Base-by-base conservation (phyloP, 768 basidiomycete species). In the Amanita fuliginea region DNA sequence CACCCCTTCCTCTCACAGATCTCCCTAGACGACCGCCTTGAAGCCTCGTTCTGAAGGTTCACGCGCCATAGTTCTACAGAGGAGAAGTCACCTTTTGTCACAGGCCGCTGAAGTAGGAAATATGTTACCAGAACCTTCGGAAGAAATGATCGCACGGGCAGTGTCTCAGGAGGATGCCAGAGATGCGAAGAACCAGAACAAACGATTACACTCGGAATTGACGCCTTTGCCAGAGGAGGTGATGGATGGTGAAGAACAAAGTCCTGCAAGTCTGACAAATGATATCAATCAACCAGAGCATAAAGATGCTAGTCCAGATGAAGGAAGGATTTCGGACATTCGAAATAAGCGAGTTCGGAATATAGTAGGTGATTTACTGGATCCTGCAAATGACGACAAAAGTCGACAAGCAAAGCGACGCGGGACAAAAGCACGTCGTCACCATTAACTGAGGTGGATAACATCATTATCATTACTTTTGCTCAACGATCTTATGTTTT, bases 91-190 rank as follows among this genome's bases (percentile, higher is more conserved):
- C 35, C 67, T 78, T 0, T 55, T 77, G 1, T 64, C 68, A 5
- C 62, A 73, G 26, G 76, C 76, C 22, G 72, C 66, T 4, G 74
- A 76, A 40, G 60, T 62, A 2, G 71, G 64, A 1, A 55, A 55
- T 6, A 37, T 53, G 28, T 64, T 77, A 7, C 67, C 69, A 0
- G 73, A 77, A 53, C 80, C 79, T 18, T 74, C 77, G 21, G 70
- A 66, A 62, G 78, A 83, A 57, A 78, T 83, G 75, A 67, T 79
- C 11, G 63, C 63, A 30, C 62, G 68, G 41, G 70, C 66, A 10
- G 60, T 54, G 21, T 57, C 64, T 44, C 66, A 64, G 49, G 24
- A 35, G 37, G 44, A 19, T 18, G 19, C 55, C 11, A 47, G 52
- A 16, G 36, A 51, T 13, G 47, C 49, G 32, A 67, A 62, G 42